Evolutionary conservation across 352 stramenopile species (phyloP).

Genomic region (Phytopythium ostracodes): DNA sequence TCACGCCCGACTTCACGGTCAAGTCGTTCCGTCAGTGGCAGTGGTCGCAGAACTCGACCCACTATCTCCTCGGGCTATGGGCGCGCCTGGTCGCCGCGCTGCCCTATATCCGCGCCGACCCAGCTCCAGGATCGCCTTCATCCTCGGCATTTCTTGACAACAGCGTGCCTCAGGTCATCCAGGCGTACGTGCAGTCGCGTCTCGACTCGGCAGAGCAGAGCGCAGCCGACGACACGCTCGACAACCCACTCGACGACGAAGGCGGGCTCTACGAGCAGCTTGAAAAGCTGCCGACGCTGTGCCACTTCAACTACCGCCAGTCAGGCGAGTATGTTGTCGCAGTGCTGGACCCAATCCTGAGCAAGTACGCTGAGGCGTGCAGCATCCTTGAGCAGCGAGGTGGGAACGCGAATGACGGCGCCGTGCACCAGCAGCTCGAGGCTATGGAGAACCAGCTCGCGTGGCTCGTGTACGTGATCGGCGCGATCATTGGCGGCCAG

Average conservation of each 20-base stretch:
- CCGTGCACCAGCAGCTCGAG: conserved; percentile 55
- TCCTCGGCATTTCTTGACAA: conserved; percentile 69
- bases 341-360: conserved; percentile 94
- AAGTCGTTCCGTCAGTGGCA: conserved; percentile 97
- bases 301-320: conserved; percentile 94
- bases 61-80: conserved; percentile 97
- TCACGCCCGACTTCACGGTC: conserved; percentile 95
- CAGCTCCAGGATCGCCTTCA: conserved; percentile 43
- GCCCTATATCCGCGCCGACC: conserved; percentile 91
- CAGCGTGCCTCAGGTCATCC: conserved; percentile 85
- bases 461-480: conserved; percentile 97
- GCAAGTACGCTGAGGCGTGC: conserved; percentile 90
- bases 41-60: conserved; percentile 92
- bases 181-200: conserved; percentile 96
- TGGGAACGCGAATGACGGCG: conserved; percentile 32
- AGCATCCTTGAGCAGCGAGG: conserved; percentile 66
- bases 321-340: conserved; percentile 92
- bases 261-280: conserved; percentile 96
- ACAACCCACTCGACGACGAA: conserved; percentile 97
- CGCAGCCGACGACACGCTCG: conserved; percentile 89
- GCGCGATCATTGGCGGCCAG: conserved; percentile 94
- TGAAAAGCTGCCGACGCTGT: conserved; percentile 96
- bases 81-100: conserved; percentile 94
- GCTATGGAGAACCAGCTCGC: conserved; percentile 95
- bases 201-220: conserved; percentile 94